These are phyloP conservation scores for Trichophyton benhamiae DNA, from an alignment of 2,329 filamentous ascomycete genomes.

Conservation along the genomic window DNA sequence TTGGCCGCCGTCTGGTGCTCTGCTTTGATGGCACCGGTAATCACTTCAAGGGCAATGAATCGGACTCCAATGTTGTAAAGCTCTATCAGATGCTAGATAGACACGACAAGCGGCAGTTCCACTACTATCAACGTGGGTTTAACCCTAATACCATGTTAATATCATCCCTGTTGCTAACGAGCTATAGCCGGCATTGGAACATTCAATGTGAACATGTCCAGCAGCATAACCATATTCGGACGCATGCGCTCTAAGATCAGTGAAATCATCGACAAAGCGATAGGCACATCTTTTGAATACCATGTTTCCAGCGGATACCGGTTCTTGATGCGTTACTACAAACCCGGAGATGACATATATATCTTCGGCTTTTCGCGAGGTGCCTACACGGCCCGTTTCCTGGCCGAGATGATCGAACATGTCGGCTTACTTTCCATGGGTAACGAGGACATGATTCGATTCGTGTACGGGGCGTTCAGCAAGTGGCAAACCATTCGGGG, in stretches of 20 bases:
- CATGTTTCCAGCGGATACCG: constrained; percentile 44
- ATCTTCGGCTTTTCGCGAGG: constrained; percentile 45
- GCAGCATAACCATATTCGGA: constrained; percentile 8
- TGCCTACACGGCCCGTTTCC: constrained; percentile 43
- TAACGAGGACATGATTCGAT: constrained; percentile 44
- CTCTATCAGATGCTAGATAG: constrained; percentile 34
- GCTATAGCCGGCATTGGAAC: constrained; percentile 15
- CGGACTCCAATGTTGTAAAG: constrained; percentile 45
- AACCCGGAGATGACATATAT: constrained; percentile 40
- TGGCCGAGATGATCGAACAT: constrained; percentile 40
- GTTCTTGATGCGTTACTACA: constrained; percentile 45
- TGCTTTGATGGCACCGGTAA: constrained; percentile 22
- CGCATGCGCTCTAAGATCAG: constrained; percentile 11
- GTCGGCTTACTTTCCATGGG: constrained; percentile 40
- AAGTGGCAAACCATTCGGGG: constrained; percentile 25
- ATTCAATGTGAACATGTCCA: constrained; percentile 9
- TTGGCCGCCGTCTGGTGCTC: constrained; percentile 13
- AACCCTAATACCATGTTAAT: neutral
- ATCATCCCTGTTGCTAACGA: neutral
- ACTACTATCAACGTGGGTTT: constrained; percentile 16
- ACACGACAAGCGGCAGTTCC: constrained; percentile 13
- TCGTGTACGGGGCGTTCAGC: constrained; percentile 31
- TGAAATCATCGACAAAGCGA: constrained; percentile 11
- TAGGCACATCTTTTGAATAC: constrained; percentile 32
- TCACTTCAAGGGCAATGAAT: constrained; percentile 23